Evolutionary conservation across 1,284 basidiomycete species (phyloP).

Genomic region (Pisolithus thermaeus): DNA sequence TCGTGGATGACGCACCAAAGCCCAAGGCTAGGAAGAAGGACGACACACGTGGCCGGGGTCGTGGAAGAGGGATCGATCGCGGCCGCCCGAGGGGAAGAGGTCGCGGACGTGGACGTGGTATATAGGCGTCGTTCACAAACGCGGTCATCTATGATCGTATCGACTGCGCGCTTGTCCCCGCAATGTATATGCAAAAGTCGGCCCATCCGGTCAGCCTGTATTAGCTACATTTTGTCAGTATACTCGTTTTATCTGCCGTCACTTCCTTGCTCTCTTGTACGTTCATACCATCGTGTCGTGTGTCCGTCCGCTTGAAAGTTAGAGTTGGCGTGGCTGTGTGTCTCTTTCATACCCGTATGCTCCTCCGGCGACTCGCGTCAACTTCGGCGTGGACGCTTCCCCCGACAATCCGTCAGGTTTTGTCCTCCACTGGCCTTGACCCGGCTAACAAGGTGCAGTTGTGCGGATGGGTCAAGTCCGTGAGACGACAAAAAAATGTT

Average conservation of each 20-base stretch:
- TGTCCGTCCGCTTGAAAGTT: background rate
- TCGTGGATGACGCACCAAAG: constrained; percentile 97
- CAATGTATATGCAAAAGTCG: background rate
- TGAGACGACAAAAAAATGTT: constrained; percentile 81
- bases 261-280: background rate
- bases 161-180: too few species aligned
- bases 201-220: constrained; percentile 16
- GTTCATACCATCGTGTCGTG: background rate
- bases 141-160: background rate
- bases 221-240: constrained; percentile 13
- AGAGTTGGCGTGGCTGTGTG: constrained; percentile 22
- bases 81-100: constrained; percentile 47
- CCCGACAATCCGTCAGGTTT: constrained; percentile 54
- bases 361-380: constrained; percentile 23
- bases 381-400: constrained; percentile 31
- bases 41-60: constrained; percentile 58
- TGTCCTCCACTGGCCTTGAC: constrained; percentile 28
- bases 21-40: constrained; percentile 87
- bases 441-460: constrained; percentile 31
- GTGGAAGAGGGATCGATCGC: constrained; percentile 41
- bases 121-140: constrained; percentile 5
- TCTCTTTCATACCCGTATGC: constrained; percentile 13
- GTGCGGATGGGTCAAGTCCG: constrained; percentile 80
- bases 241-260: constrained; percentile 1
- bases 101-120: constrained; percentile 45